A percentile compares a stretch with the other conserved stretches of the same genome.
These are phyloP conservation scores for Bipolaris oryzae DNA, from an alignment of 2,329 filamentous ascomycete species.

Conservation along the genomic window DNA sequence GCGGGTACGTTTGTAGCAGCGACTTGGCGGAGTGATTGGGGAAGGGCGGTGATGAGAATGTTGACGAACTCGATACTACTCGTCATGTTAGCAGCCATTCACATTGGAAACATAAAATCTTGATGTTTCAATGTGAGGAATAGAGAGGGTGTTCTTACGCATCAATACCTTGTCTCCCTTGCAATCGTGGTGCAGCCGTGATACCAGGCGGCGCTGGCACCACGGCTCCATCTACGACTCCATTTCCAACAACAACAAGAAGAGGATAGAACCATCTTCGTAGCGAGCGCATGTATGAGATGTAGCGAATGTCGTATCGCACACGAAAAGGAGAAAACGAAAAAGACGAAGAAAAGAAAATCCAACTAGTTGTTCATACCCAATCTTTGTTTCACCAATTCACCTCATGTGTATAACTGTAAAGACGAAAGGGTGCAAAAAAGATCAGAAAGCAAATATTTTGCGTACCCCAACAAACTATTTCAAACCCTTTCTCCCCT, in stretches of 20 bases:
- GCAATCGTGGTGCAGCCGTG: slow-evolving; percentile 35
- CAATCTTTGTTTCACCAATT: no score
- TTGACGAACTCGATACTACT: slow-evolving; percentile 41
- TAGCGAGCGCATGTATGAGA: slow-evolving; percentile 23
- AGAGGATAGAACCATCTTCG: slow-evolving; percentile 21
- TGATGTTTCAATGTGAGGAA: slow-evolving; percentile 8
- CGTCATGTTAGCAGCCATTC: slow-evolving; percentile 12
- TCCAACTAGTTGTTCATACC: no score
- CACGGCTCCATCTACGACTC: slow-evolving; percentile 16
- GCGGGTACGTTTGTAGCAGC: slow-evolving; percentile 46
- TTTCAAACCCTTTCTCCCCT: no score
- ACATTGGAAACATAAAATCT: neutral
- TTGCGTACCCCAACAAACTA: no score
- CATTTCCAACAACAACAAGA: slow-evolving; percentile 17
- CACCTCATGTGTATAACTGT: no score
- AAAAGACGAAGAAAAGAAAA: no score
- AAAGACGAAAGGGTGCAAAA: no score
- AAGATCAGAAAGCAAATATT: no score
- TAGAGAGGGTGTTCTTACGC: slow-evolving; percentile 2
- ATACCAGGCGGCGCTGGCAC: slow-evolving; percentile 32
- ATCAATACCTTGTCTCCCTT: slow-evolving; percentile 1
- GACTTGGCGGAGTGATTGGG: slow-evolving; percentile 42
- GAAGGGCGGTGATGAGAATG: slow-evolving; percentile 45
- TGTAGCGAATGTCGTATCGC: no score
- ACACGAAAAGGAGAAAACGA: no score